These are phyloP conservation scores for Castanospermum australe DNA, from an alignment of 306 rosid species.

Conservation along the genomic window DNA sequence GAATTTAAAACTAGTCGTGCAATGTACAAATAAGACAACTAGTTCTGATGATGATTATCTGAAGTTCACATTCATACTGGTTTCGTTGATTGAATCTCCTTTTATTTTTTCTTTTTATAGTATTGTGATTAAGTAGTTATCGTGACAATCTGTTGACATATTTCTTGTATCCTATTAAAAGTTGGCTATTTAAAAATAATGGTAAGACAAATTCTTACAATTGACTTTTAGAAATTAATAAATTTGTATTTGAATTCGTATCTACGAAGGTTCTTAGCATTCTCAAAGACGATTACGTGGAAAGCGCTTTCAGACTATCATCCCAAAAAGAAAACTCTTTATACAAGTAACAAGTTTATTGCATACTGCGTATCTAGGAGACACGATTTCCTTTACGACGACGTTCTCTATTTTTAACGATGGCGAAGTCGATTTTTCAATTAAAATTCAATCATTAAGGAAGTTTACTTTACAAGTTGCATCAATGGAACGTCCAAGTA, in stretches of 20 bases:
- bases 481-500: not conserved
- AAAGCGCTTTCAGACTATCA: not conserved
- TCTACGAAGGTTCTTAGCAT: too few relatives aligned
- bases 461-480: not conserved
- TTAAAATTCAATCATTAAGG: not conserved
- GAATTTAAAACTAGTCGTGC: too few relatives aligned
- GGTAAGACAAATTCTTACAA: too few relatives aligned
- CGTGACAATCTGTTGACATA: not conserved
- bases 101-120: not conserved
- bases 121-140: not conserved
- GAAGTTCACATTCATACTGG: not conserved
- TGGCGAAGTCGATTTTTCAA: not conserved
- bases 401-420: not conserved
- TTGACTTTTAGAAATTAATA: too few relatives aligned
- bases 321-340: not conserved
- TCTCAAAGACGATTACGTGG: too few relatives aligned
- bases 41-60: not conserved
- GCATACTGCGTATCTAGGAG: too few relatives aligned
- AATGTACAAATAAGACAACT: too few relatives aligned
- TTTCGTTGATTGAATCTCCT: not conserved
- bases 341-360: not conserved
- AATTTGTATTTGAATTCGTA: too few relatives aligned
- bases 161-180: not conserved
- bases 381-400: not conserved
- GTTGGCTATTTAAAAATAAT: too few relatives aligned